Conservation (phyloP, 2,329 filamentous ascomycete species). For the Huntiella omanensis region DNA sequence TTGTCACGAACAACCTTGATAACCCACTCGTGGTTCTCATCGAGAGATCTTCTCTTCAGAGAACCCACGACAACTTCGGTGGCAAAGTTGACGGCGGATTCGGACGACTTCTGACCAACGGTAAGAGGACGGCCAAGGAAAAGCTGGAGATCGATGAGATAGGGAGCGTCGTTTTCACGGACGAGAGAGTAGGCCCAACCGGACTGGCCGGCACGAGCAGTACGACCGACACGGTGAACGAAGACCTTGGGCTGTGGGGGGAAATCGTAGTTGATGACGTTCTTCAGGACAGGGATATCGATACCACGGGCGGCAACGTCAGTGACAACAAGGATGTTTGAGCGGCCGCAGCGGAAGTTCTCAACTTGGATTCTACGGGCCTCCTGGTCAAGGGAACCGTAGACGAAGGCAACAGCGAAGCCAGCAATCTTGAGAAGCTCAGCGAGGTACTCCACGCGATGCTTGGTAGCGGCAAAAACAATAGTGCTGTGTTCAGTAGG, state of each 20-base stretch:
- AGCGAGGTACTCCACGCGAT: conserved; percentile 87
- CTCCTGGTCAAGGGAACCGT: conserved; percentile 85
- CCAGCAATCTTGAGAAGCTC: conserved; percentile 62
- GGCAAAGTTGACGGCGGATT: conserved; percentile 48
- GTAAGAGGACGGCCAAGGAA: conserved; percentile 77
- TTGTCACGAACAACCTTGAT: conserved; percentile 60
- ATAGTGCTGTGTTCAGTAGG: conserved; percentile 87
- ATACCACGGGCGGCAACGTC: conserved; percentile 95
- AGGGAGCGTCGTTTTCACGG: conserved; percentile 71
- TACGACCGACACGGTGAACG: conserved; percentile 88
- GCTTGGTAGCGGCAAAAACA: conserved; percentile 85
- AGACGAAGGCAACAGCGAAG: conserved; percentile 83
- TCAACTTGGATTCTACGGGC: conserved; percentile 85
- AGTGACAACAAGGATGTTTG: conserved; percentile 85
- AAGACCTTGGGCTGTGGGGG: conserved; percentile 93
- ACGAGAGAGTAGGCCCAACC: conserved; percentile 95
- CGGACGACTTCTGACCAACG: conserved; percentile 41
- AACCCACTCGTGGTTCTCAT: conserved; percentile 63
- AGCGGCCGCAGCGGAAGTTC: conserved; percentile 65
- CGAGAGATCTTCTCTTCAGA: conserved; percentile 53
- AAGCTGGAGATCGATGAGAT: conserved; percentile 81
- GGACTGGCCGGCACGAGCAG: conserved; percentile 75
- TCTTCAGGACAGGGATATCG: conserved; percentile 87
- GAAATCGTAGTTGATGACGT: conserved; percentile 98
- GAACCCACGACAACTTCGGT: conserved; percentile 71